Percentiles rank a stretch among this genome's conserved stretches.
Conservation (phyloP, 306 rosid species). For the Cicer yamashitae region DNA sequence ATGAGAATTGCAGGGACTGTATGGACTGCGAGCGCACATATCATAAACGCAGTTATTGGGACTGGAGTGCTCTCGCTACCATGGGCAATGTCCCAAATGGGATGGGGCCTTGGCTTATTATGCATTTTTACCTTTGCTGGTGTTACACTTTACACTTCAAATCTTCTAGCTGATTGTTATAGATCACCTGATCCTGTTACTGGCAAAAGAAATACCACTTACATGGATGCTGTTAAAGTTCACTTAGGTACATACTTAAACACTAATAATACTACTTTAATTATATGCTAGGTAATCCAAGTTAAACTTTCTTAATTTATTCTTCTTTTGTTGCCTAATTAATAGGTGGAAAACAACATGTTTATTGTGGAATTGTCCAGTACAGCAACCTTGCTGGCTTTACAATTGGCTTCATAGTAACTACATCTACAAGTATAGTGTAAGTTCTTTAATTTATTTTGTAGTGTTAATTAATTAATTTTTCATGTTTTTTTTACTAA, state of each 20-base stretch:
- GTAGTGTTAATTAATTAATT: no score
- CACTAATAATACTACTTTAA: no score
- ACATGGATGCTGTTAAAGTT: constrained; percentile 53
- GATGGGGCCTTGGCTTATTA: constrained; percentile 43
- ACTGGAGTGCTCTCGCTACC: constrained; percentile 53
- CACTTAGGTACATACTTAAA: neutral
- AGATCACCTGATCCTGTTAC: constrained; percentile 41
- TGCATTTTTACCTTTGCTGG: constrained; percentile 36
- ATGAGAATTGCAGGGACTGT: constrained; percentile 28
- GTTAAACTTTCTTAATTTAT: no score
- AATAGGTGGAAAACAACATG: constrained; percentile 42
- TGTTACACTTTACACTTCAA: constrained; percentile 46
- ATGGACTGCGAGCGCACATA: constrained; percentile 55
- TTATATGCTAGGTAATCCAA: no score
- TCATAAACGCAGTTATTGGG: constrained; percentile 53
- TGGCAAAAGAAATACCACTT: constrained; percentile 51
- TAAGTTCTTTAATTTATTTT: neutral
- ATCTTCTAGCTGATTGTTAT: constrained; percentile 57
- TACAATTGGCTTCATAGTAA: constrained; percentile 49
- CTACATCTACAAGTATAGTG: constrained; percentile 50
- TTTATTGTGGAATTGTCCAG: constrained; percentile 45
- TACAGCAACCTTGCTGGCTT: constrained; percentile 42
- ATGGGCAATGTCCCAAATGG: constrained; percentile 53
- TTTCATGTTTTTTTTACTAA: no score
- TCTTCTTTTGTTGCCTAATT: no score